Conservation (phyloP, 2,329 filamentous ascomycete species). For the Xylariaceae sp. region DNA sequence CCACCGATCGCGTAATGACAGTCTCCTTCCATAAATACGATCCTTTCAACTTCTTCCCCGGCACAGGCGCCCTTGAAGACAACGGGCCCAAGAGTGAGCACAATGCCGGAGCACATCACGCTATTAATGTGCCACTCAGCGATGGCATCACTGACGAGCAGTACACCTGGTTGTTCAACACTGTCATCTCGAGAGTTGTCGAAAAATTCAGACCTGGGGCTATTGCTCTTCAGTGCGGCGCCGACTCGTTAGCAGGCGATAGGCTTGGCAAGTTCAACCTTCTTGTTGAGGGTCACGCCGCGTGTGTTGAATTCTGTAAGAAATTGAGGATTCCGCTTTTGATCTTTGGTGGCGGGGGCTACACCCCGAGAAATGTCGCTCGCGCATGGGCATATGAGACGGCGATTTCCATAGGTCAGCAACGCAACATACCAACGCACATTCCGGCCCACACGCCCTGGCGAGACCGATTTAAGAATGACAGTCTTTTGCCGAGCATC, state of each 20-base stretch:
- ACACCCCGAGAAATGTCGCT: constrained; percentile 94
- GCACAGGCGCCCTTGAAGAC: constrained; percentile 81
- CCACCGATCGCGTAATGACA: constrained; percentile 88
- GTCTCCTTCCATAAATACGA: constrained; percentile 97
- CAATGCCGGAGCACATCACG: constrained; percentile 84
- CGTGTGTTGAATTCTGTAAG: constrained; percentile 88
- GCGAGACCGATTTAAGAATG: constrained; percentile 81
- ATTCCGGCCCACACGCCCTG: constrained; percentile 81
- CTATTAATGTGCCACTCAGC: constrained; percentile 84
- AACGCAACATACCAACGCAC: constrained; percentile 64
- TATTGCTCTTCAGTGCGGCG: constrained; percentile 93
- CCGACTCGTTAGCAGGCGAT: constrained; percentile 90
- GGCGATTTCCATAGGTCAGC: constrained; percentile 75
- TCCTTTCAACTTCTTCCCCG: constrained; percentile 77
- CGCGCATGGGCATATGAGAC: constrained; percentile 97
- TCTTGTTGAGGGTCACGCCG: constrained; percentile 89
- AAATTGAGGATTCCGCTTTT: constrained; percentile 74
- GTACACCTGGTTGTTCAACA: constrained; percentile 81
- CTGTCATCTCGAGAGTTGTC: constrained; percentile 72
- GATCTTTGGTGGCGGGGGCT: constrained; percentile 90
- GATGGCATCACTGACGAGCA: constrained; percentile 90
- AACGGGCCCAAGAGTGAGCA: constrained; percentile 78
- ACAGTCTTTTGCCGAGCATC: constrained; percentile 85
- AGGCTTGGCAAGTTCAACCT: constrained; percentile 93
- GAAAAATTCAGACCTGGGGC: constrained; percentile 82